These are phyloP conservation scores for Xylaria sp. DNA, from an alignment of 2,329 filamentous ascomycete species.

Conservation along the genomic window DNA sequence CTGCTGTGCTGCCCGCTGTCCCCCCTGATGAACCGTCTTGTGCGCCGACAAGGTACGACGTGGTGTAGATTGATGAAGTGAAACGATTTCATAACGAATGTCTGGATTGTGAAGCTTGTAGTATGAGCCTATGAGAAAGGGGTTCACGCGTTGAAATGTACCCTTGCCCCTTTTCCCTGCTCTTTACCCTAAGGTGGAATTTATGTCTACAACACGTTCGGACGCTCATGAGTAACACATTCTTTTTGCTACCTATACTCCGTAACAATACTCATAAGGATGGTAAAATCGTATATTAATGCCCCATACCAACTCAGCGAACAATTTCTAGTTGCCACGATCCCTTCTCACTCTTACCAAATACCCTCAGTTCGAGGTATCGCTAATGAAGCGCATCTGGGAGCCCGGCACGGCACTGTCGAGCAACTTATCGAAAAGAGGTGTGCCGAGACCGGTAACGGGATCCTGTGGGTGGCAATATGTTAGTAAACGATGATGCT, in stretches of 20 bases:
- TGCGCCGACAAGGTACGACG: constrained; percentile 15
- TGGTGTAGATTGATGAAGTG: too few relatives aligned
- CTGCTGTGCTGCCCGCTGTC: constrained; percentile 35
- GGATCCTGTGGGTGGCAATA: background rate
- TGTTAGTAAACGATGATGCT: background rate
- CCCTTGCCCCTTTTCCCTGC: too few relatives aligned
- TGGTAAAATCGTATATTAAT: too few relatives aligned
- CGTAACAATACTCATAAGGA: too few relatives aligned
- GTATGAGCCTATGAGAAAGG: too few relatives aligned
- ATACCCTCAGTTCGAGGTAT: background rate
- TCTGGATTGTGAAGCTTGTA: too few relatives aligned
- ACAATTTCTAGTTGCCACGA: background rate
- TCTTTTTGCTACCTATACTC: too few relatives aligned
- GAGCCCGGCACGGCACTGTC: constrained; percentile 17
- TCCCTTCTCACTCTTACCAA: background rate
- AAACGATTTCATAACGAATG: too few relatives aligned
- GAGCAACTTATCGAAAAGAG: constrained; percentile 36
- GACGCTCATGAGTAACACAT: too few relatives aligned
- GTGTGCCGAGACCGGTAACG: constrained; percentile 42
- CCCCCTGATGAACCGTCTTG: constrained; percentile 35
- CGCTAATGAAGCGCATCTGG: background rate
- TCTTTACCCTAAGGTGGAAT: too few relatives aligned
- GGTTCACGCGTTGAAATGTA: too few relatives aligned
- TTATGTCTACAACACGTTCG: too few relatives aligned
- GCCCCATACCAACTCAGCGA: background rate